Evolutionary conservation across 2,329 filamentous ascomycete genomes (phyloP), one percentile per base, ranked within the genome.

Genomic region (Rachicladosporium sp.): DNA sequence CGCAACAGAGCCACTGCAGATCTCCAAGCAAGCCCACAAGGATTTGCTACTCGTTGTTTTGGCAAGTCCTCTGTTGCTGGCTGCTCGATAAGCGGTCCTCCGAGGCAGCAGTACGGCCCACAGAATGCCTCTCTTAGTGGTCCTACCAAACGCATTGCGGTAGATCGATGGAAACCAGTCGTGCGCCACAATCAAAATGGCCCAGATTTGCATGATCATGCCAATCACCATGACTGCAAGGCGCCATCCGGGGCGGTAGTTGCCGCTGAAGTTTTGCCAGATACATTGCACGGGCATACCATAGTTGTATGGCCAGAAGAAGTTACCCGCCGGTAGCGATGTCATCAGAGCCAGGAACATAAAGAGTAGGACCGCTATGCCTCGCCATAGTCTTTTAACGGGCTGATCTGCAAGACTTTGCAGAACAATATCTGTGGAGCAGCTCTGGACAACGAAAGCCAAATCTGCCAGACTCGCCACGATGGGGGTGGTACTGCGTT

Each of bases 371-470:
- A 46, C 31, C 10, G 31, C 31, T 4, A 35, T 10, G 9, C 15
- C 11, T 12, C 41, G 31, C 34, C 30, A 35, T 5, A 23, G 19
- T n/a, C 23, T 15, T 3, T 19, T 19, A 19, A 19, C 15, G 15
- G 15, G 15, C 15, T 19, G 5, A 19, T 19, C 15, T 19, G 15
- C 15, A 19, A 19, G 15, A 19, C 15, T 19, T 19, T 19, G 15
- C 15, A 19, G 5, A 3, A 19, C 15, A 19, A 19, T 19, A 19
- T 30, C 31, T 3, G 42, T 12, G 4, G 41, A 38, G 11, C 27
- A 33, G 10, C 40, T 23, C 12, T 44, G 38, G 10, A 43, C 37
- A 9, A 35, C 37, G 2, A 42, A 44, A 6, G 44, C 35, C 36
- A 44, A 31, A 27, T 32, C 36, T 8, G 38, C 38, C 19, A 46